Base-by-base conservation (phyloP, 1,139 yeast species). In the Ogataea hybrid region DNA sequence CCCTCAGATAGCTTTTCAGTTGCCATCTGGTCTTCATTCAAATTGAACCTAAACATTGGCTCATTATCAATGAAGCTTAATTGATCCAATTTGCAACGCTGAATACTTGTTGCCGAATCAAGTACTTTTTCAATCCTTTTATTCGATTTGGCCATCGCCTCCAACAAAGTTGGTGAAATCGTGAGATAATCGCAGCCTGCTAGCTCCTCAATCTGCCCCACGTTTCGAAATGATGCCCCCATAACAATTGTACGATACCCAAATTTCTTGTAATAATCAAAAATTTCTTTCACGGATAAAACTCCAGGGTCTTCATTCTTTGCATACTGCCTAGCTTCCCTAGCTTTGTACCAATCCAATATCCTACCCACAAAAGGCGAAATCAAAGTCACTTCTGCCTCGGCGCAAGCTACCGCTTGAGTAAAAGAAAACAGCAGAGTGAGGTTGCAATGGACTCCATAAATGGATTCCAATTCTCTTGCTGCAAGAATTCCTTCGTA, bases 151-250 rank as follows among this genome's bases (percentile, higher is more conserved):
- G 79, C 67, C 65, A 92, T 80, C 71, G 87, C 84, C 70, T 90
- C 96, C 68, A 92, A 82, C 62, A 92, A 78, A 65, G 75, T 77
- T 64, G 98, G 98, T 56, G 97, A 78, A 62, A 92, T 90, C 63
- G 99, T 92, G 71, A 92, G 79, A 79, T 72, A 94, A 69, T 92
- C 99, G 65, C 88, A 85, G 67, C 98, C 99, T 51, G 98, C 97
- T 60, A 92, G 79, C 58, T 94, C 95, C 72, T 84, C 85, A 72
- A 92, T 89, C 75, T 92, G 98, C 55, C 92, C 96, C 53, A 76
- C 71, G 78, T 89, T 94, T 81, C 99, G 89, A 89, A 92, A 92
- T 47, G 97, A 90, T 49, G 99, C 99, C 69, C 98, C 99, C 98
- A 92, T 92, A 63, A 92, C 97, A 67, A 92, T 90, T 68, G 98